Evolutionary conservation across 2,329 filamentous ascomycete species (phyloP), one percentile per base, ranked within the genome.

Genomic region (Trichoderma brevicompactum): DNA sequence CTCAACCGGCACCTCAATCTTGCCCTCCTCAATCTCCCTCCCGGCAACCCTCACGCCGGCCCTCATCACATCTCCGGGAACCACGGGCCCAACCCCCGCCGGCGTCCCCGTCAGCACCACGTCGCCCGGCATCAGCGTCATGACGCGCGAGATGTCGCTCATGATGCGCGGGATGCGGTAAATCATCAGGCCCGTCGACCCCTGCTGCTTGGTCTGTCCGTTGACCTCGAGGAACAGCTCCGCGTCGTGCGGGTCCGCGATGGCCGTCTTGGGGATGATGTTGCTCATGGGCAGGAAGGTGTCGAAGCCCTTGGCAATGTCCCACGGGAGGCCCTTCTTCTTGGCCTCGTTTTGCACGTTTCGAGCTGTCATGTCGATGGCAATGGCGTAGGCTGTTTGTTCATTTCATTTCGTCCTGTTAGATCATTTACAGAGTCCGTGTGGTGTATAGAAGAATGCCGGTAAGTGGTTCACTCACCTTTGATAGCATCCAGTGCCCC

Each of bases 271-370:
- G 71, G 88, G 82, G 72, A 99, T 96, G 64, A 92, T 83, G 69
- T 89, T 82, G 77, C 90, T 92, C 74, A 99, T 85, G 66, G 95
- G 95, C 59, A 96, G 84, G 82, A 99, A 99, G 3, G 95, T 98
- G 78, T 99, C 95, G 76, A 98, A 99, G 53, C 95, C 95, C 82
- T 99, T 99, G 71, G 92, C 90, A 70, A 97, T 97, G 73, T 89
- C 88, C 95, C 95, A 99, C 7, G 95, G 95, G 15, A 98, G 88
- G 41, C 95, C 93, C 83, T 78, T 97, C 80, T 91, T 92, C 87
- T 98, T 99, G 70, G 94, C 94, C 81, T 97, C 93, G 72, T 97
- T 92, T 80, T 99, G 95, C 7, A 92, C 87, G 78, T 98, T 98
- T 70, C 95, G 91, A 0, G 91, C 95, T 9, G 95, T 99, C 92